These are phyloP conservation scores for Ceratobasidium sp. DNA, from an alignment of 1,284 basidiomycete species.

Conservation along the genomic window DNA sequence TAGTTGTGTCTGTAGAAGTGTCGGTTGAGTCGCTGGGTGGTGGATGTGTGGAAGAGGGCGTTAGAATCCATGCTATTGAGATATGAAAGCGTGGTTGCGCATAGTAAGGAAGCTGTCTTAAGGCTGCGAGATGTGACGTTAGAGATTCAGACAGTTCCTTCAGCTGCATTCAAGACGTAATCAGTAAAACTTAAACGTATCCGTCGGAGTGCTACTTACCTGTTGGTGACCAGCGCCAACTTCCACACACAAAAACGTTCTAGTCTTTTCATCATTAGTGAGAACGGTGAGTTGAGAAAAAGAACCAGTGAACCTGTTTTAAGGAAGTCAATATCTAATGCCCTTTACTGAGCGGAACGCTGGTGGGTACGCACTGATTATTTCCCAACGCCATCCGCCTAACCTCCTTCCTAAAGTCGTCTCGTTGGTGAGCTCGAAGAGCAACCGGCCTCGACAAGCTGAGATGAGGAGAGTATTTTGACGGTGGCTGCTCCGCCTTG, in stretches of 20 bases:
- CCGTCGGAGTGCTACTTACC: constrained; percentile 59
- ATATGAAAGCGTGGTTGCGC: constrained; percentile 79
- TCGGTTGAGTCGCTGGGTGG: not conserved
- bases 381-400: constrained; percentile 63
- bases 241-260: constrained; percentile 80
- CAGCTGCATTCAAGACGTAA: constrained; percentile 63
- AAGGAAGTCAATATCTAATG: not conserved
- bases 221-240: constrained; percentile 81
- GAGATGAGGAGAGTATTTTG: constrained; percentile 74
- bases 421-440: constrained; percentile 80
- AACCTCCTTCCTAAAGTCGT: constrained; percentile 73
- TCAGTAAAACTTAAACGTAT: constrained; percentile 39
- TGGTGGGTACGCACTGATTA: constrained; percentile 62
- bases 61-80: constrained; percentile 84
- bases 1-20: not conserved
- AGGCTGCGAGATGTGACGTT: constrained; percentile 65
- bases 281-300: constrained; percentile 78
- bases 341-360: not conserved
- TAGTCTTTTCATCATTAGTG: constrained; percentile 81
- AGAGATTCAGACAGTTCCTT: constrained; percentile 64
- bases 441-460: constrained; percentile 78
- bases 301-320: constrained; percentile 73
- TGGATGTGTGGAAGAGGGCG: constrained; percentile 51
- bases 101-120: constrained; percentile 82
- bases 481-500: constrained; percentile 46